Percentiles rank a stretch among this genome's conserved stretches.
Conservation (phyloP, 78 protist genomes). For the Dictyostelium citrinum region DNA sequence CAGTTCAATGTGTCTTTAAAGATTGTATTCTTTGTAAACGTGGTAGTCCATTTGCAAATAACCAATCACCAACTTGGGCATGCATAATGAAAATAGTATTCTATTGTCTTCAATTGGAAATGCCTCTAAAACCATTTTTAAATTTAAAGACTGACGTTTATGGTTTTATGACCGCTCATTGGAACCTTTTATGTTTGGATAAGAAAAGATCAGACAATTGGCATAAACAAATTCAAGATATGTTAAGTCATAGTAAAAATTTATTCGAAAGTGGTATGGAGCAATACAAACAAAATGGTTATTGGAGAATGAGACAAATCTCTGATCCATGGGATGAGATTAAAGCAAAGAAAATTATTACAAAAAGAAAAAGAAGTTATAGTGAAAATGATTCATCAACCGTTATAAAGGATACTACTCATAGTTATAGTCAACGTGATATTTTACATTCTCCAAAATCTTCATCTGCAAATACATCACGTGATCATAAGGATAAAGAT, state of each 20-base stretch:
- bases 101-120: slow-evolving; percentile 55
- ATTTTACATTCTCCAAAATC: background rate
- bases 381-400: slow-evolving; percentile 30
- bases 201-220: slow-evolving; percentile 75
- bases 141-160: slow-evolving; percentile 65
- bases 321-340: slow-evolving; percentile 77
- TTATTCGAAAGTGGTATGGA: slow-evolving; percentile 69
- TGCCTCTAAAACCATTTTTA: slow-evolving; percentile 48
- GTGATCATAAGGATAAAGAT: background rate
- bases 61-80: slow-evolving; percentile 75
- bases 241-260: slow-evolving; percentile 53
- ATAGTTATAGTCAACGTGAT: background rate
- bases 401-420: background rate
- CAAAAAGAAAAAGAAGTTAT: slow-evolving; percentile 62
- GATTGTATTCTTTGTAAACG: slow-evolving; percentile 58
- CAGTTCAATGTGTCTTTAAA: slow-evolving; percentile 33
- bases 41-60: slow-evolving; percentile 53
- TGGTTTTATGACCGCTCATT: slow-evolving; percentile 75
- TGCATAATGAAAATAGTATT: slow-evolving; percentile 67
- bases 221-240: slow-evolving; percentile 77
- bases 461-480: background rate
- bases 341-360: slow-evolving; percentile 36
- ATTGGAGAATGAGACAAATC: slow-evolving; percentile 62
- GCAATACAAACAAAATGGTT: slow-evolving; percentile 65
- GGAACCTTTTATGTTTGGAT: slow-evolving; percentile 67